Base-by-base conservation (phyloP, 2,329 filamentous ascomycete genomes). In the Talaromyces sp. region DNA sequence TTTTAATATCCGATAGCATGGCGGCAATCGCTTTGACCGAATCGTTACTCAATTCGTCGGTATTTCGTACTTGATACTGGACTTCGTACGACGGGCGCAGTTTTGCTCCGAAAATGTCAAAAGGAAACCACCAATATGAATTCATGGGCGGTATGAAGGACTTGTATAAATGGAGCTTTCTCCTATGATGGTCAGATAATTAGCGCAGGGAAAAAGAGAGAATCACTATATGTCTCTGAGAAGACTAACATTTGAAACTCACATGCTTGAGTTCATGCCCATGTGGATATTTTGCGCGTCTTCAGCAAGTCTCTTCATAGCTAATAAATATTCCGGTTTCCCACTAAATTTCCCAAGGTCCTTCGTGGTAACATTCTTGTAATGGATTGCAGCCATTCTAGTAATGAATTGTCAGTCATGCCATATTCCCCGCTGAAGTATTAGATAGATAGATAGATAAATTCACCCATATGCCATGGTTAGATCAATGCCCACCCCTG, bases 341-440 rank as follows among this genome's bases (percentile, higher is more conserved):
- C 56, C 60, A 26, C 59, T 51, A n/a, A 61, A 21, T 9, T 35
- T 57, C 29, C 48, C 51, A 48, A 59, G 38, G 56, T 61, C 55
- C 27, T 29, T 21, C 26, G 60, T 59, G 11, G 60, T 61, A 35
- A 56, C 56, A 51, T 61, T 61, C 27, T 54, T 46, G 27, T 35
- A 61, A 27, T 59, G 29, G 12, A 59, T 55, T 32, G 60, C 60
- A 8, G 52, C 60, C n/a, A 51, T 53, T 55, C 60, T 61, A 24
- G 19, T 4, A 56, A 56, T 4, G 46, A 26, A 43, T 2, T 6
- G 17, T 54, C 54, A 56, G 32, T 56, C 10, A 56, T 24, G 19
- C 35, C 21, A n/a, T n/a, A 27, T 32, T 54, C 29, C 27, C 21
- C 14, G 9, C 9, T 38, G 46, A 35, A 29, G 27, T 29, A 29